Conservation (phyloP, 2,329 filamentous ascomycete species). For the Calonectria multiphialidica region DNA sequence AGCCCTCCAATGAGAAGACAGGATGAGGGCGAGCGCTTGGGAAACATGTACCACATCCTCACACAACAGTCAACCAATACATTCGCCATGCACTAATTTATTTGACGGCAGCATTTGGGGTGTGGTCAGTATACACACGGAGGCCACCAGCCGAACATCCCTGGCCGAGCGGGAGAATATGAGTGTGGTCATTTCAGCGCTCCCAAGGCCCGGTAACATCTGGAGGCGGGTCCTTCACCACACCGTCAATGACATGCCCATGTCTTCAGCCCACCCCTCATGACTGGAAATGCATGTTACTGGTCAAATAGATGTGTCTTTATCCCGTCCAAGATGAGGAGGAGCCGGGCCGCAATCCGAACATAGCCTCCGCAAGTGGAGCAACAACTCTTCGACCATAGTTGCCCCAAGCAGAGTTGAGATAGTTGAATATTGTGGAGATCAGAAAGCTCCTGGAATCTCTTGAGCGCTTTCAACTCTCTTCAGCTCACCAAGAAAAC, state of each 20-base stretch:
- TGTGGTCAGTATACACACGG: constrained; percentile 1
- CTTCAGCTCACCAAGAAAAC: background rate
- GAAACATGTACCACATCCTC: constrained; percentile 8
- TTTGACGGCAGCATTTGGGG: background rate
- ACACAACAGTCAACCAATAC: constrained; percentile 6
- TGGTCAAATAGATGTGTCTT: background rate
- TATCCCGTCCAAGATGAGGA: constrained; percentile 1
- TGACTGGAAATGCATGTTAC: background rate
- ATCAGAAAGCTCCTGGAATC: background rate
- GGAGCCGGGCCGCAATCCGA: constrained; percentile 22
- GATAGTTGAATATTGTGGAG: background rate
- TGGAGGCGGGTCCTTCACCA: background rate
- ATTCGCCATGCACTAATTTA: background rate
- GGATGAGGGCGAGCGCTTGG: background rate
- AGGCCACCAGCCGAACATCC: constrained; percentile 7
- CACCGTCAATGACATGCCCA: constrained; percentile 2
- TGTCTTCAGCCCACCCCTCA: background rate
- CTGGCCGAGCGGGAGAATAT: constrained; percentile 2
- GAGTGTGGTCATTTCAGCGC: background rate
- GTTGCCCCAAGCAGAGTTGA: background rate
- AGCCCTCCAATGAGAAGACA: constrained; percentile 22
- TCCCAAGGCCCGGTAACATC: background rate
- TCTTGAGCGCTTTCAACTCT: background rate
- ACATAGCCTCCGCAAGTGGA: constrained; percentile 15
- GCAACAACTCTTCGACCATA: background rate